Conservation (phyloP, 140 eudicot species). For the Artemisia princeps region DNA sequence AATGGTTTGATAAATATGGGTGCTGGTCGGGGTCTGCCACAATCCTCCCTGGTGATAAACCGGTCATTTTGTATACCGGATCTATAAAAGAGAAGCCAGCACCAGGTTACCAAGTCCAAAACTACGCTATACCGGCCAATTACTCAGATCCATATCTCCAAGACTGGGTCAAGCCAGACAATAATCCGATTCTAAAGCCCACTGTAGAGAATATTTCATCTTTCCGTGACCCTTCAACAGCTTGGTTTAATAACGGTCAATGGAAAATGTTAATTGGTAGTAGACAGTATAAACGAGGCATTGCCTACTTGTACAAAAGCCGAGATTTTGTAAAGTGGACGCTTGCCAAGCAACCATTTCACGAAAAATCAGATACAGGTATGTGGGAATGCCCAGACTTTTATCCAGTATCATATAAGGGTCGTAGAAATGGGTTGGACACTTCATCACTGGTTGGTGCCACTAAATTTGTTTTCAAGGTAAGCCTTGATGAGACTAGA, state of each 20-base stretch:
- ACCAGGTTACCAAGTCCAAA: constrained; percentile 53
- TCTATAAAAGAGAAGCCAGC: constrained; percentile 30
- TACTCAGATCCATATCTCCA: constrained; percentile 56
- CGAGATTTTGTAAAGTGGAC: constrained; percentile 52
- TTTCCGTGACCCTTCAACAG: constrained; percentile 65
- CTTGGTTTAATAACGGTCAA: constrained; percentile 48
- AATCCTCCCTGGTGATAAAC: constrained; percentile 54
- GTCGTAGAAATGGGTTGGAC: constrained; percentile 34
- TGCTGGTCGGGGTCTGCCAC: constrained; percentile 79
- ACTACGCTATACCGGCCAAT: constrained; percentile 49
- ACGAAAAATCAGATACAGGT: constrained; percentile 33
- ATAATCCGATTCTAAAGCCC: constrained; percentile 49
- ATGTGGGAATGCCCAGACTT: constrained; percentile 75
- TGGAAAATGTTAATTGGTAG: constrained; percentile 54
- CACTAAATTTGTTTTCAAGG: constrained; percentile 48
- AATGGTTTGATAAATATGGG: constrained; percentile 42
- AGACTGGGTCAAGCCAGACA: constrained; percentile 45
- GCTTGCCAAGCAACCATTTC: constrained; percentile 31
- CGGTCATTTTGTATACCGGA: constrained; percentile 61
- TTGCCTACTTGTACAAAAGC: constrained; percentile 47
- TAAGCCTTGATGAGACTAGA: constrained; percentile 45
- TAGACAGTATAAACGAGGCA: constrained; percentile 24
- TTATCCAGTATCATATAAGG: constrained; percentile 40
- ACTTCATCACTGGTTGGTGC: constrained; percentile 23
- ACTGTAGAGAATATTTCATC: constrained; percentile 24